Evolutionary conservation across 116 monocot genomes (phyloP).

Genomic region (Dioscorea cayenensis): DNA sequence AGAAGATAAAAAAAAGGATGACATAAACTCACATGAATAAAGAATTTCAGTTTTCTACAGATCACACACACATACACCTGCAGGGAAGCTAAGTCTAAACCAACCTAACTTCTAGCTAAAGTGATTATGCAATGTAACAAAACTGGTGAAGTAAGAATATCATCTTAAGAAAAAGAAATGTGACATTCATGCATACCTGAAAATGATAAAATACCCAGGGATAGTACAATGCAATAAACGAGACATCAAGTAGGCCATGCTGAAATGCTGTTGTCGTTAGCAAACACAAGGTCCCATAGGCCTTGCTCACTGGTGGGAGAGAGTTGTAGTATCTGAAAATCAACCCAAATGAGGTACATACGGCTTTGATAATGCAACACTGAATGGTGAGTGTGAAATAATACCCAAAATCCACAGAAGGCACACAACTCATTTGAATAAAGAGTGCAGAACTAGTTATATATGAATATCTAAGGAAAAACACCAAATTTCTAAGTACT

Average conservation of each 20-base stretch:
- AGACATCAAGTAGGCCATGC: conserved; percentile 20
- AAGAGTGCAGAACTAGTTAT: too few species aligned
- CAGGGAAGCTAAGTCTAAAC: too few species aligned
- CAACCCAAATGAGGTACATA: neutral
- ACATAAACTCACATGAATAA: too few species aligned
- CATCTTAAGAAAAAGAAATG: neutral
- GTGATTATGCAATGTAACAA: too few species aligned
- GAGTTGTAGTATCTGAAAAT: conserved; percentile 67
- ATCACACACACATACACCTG: too few species aligned
- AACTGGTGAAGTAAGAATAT: neutral
- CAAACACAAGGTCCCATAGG: conserved; percentile 75
- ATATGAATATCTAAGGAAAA: too few species aligned
- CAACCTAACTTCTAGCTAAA: too few species aligned
- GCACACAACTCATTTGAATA: neutral
- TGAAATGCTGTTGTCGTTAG: conserved; percentile 40
- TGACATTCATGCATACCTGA: conserved; percentile 30
- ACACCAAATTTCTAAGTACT: too few species aligned
- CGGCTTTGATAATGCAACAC: neutral
- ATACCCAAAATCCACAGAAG: neutral
- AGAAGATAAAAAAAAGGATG: too few species aligned
- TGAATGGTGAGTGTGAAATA: neutral
- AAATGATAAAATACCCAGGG: conserved; percentile 31
- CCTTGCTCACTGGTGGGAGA: conserved; percentile 79
- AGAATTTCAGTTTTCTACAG: too few species aligned
- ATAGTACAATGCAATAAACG: conserved; percentile 28